A percentile compares a stretch with the other conserved stretches of the same genome.
Conservation (phyloP, 192 early-diverging fungal species). For the Linnemannia zychae region DNA sequence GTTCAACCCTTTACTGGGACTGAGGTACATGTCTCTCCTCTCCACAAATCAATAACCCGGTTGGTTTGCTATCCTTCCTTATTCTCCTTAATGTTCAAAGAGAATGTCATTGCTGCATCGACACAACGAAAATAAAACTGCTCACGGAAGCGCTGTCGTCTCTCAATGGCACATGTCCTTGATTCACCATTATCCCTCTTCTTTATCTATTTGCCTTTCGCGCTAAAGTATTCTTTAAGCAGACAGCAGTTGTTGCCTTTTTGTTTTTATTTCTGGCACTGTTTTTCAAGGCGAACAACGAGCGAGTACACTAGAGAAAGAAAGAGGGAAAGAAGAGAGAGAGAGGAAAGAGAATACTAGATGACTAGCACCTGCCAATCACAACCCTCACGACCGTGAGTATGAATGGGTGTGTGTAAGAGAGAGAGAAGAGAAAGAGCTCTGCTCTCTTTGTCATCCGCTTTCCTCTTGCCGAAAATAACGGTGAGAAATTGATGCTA, state of each 20-base stretch:
- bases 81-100: not conserved
- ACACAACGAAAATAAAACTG: not conserved
- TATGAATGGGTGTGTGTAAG: not conserved
- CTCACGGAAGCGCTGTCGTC: not conserved
- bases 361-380: not conserved
- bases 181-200: not conserved
- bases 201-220: not conserved
- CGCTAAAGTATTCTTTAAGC: not conserved
- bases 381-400: not conserved
- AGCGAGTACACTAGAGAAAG: not conserved
- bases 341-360: no score
- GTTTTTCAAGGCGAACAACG: slow-evolving; percentile 1
- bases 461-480: not conserved
- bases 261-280: not conserved
- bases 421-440: not conserved
- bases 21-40: not conserved
- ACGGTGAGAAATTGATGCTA: not conserved
- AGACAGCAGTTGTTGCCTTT: not conserved
- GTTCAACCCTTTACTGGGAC: not conserved
- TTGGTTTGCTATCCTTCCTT: not conserved
- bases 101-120: not conserved
- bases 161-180: not conserved
- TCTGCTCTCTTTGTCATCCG: not conserved
- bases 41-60: not conserved
- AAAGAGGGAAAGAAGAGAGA: not conserved